Base-by-base conservation (phyloP, 2,329 filamentous ascomycete genomes). In the Colletotrichum trifolii region DNA sequence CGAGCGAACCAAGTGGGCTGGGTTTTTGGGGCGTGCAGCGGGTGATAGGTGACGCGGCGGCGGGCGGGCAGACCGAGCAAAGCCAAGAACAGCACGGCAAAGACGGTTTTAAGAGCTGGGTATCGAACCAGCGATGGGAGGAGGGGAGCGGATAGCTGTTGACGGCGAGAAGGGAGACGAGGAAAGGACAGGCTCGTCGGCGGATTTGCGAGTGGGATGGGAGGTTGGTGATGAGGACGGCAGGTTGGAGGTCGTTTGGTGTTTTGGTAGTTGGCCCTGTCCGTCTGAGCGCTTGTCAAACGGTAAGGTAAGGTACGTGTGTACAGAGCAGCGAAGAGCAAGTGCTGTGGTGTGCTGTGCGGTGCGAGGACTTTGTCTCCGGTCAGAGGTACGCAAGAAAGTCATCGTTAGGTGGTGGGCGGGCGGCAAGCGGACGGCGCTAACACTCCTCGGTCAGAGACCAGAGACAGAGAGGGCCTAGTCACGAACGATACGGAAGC, bases 31-130 rank as follows among this genome's bases (percentile, higher is more conserved):
- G 46, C 57, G n/a, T 53, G 17, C 56, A 49, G 38, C 52, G 52
- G 66, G 36, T 63, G 66, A 67, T 67, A 63, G 66, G 66, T 67
- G 66, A 67, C 63, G 66, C 66, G 63, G 66, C 66, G 63, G 64
- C 64, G 63, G 64, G 60, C 54, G 64, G 64, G 54, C 54, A 66
- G 54, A 39, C 54, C 64, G 54, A 64, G 60, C 53, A 47, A 62
- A 17, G 40, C 52, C 53, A 39, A 48, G 55, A 43, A 43, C 38
- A 55, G 52, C 40, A 43, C 42, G 36, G 58, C 38, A 47, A 49
- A 56, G 47, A 39, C 25, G 25, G 25, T 25, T 25, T 56, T 47
- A 46, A 43, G 42, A 13, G 15, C 42, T 43, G 43, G 58, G 52
- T 36, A 47, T 65, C 52, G 52, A 43, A 53, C 63, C 58, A 66